Percentiles rank a stretch among this genome's conserved stretches.
phyloP scores from a whole-genome alignment of 495 filamentous ascomycete species.

The Hypoxylon trugodes region DNA sequence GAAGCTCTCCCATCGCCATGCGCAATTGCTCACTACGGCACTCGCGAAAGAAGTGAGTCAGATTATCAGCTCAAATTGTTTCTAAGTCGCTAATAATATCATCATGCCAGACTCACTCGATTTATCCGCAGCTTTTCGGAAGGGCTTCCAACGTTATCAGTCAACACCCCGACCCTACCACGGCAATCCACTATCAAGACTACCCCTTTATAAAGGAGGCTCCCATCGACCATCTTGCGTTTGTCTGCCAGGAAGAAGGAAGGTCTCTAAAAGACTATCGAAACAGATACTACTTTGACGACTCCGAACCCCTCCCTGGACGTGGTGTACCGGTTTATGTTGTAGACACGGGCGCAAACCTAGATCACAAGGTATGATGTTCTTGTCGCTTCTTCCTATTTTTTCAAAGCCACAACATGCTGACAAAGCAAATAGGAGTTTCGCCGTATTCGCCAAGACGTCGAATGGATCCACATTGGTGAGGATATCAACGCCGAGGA shows the following conservation, averaged over 20 bases:
- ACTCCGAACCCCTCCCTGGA: background rate
- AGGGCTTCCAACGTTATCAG: background rate
- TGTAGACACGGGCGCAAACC: background rate
- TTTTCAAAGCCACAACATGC: background rate
- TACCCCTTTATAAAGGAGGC: background rate
- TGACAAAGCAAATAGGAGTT: too few relatives aligned
- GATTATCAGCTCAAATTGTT: too few relatives aligned
- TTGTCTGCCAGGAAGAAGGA: background rate
- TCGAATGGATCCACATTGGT: conserved; percentile 1
- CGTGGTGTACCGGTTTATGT: background rate
- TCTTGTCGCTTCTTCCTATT: background rate
- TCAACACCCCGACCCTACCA: background rate
- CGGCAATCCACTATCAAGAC: background rate
- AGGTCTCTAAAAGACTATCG: background rate
- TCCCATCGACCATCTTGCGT: background rate
- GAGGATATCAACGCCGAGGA: background rate
- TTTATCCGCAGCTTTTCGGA: background rate
- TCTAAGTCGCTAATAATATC: background rate
- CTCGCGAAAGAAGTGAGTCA: background rate
- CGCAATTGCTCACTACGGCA: background rate
- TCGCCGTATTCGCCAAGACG: background rate
- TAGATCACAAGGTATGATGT: background rate
- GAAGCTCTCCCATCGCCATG: background rate
- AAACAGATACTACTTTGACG: background rate
- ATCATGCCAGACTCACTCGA: background rate